Base-by-base conservation (phyloP, 768 basidiomycete genomes). In the Collybiopsis confluens region DNA sequence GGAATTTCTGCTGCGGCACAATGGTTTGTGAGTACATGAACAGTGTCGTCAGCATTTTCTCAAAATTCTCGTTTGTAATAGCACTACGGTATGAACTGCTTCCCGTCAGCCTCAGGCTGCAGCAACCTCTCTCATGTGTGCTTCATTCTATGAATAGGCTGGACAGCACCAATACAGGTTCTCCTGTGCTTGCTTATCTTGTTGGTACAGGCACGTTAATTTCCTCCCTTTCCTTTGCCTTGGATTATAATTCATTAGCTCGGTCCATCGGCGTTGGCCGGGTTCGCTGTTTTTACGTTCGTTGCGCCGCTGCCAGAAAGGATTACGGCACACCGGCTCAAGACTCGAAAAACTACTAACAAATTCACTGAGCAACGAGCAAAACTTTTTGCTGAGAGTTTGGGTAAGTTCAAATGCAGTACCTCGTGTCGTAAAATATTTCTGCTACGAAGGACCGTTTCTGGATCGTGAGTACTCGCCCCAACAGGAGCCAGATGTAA, bases 361-460 rank as follows among this genome's bases (percentile, higher is more conserved):
- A 75, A 70, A 54, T 84, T 75, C 70, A 87, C 86, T 0, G 86
- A 88, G 62, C 66, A 71, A 52, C 72, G 87, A 2, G 80, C 85
- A 2, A 81, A 82, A 62, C 73, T 82, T 0, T 68, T 89, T n/a
- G 74, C 82, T 16, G 86, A 88, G 61, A 76, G 86, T 7, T 64
- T 89, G 9, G 76, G 84, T 73, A 64, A 56, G 69, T 46, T 58
- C n/a, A n/a, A n/a, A n/a, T n/a, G n/a, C n/a, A n/a, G n/a, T n/a
- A n/a, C n/a, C n/a, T n/a, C 77, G 83, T 3, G 76, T 87, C n/a
- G 81, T 90, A 51, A 88, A 88, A 64, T 86, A 83, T 60, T 90
- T 90, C 64, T 83, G 80, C 24, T 88, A 87, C 57, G 88, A 90
- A 67, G 58, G 73, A 1, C 83, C 86, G 0, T 88, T 87, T 66